Base-by-base conservation (phyloP, 2,329 filamentous ascomycete genomes). In the Diaporthe aspalathi region DNA sequence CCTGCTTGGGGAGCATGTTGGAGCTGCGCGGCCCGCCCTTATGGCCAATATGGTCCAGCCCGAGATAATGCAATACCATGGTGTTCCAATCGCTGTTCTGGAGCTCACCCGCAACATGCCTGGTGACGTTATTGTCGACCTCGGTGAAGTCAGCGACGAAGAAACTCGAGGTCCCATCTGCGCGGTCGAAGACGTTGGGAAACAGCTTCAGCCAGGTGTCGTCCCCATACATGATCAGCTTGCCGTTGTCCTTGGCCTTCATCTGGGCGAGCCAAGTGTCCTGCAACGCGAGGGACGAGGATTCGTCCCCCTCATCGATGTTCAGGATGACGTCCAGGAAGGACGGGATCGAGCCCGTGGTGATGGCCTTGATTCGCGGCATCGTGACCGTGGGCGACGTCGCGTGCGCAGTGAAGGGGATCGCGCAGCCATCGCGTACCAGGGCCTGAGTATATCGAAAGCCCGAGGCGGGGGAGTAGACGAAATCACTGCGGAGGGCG, bases 131-230 rank as follows among this genome's bases (percentile, higher is more conserved):
- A 79, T 94, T 92, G 83, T 99, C 96, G 74, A 99, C 97, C 84
- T 99, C 95, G 63, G 94, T 97, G 78, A 98, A 99, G 81, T 99
- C 96, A 81, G 96, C 94, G 76, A 99, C 96, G 81, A 98, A 99
- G 81, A 99, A 99, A 83, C 95, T 98, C 70, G 94, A 94, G 2
- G 96, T 99, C 60, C 97, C 96, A 81, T 99, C 97, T 65, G 91
- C 87, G 50, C 95, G 91, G 76, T 92, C 90, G 83, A 99, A 99
- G 60, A 92, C 94, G 20, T 89, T 90, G 0, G 96, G 96, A 77
- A 99, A 99, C 17, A 99, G 86, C 84, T 98, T 98, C 76, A 99
- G 84, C 97, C 96, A 99, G 24, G 96, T 99, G 80, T 99, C 96
- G 78, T 99, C 96, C 62, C 96, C 96, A 78, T 96, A 98, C 92